These are phyloP conservation scores for Penicillium goetzii DNA, from an alignment of 495 filamentous ascomycete species.

Conservation along the genomic window DNA sequence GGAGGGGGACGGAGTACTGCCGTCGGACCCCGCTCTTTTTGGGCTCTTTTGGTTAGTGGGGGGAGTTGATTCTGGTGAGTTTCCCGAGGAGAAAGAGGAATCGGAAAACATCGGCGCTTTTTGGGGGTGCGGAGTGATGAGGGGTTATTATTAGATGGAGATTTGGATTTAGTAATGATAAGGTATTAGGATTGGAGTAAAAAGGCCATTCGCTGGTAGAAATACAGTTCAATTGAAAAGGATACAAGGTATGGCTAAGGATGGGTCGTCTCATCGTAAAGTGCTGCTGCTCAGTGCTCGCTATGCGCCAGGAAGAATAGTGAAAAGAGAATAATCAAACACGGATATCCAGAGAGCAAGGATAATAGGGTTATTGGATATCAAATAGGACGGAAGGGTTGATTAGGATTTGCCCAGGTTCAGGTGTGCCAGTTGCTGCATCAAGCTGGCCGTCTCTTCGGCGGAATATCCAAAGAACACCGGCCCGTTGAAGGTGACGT, in stretches of 20 bases:
- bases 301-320: conserved; percentile 14
- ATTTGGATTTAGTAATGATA: background rate
- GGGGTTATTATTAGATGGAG: background rate
- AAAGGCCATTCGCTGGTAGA: background rate
- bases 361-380: background rate
- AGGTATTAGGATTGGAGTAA: background rate
- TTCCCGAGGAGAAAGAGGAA: conserved; percentile 34
- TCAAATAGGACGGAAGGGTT: background rate
- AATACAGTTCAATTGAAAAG: conserved; percentile 2
- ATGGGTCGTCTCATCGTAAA: conserved; percentile 28
- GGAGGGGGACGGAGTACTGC: conserved; percentile 18
- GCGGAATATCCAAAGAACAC: conserved; percentile 88
- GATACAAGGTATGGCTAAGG: background rate
- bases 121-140: background rate
- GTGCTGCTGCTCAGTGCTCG: conserved; percentile 5
- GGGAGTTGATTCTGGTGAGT: conserved; percentile 13
- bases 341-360: background rate
- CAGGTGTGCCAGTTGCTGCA: conserved; percentile 56
- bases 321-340: background rate
- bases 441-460: conserved; percentile 72
- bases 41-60: too few relatives aligned
- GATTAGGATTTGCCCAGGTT: conserved; percentile 11
- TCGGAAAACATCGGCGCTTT: conserved; percentile 3
- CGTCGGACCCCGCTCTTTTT: conserved; percentile 23
- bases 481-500: conserved; percentile 81